Evolutionary conservation across 2,329 filamentous ascomycete species (phyloP).

Genomic region (Lachnellula cervina): DNA sequence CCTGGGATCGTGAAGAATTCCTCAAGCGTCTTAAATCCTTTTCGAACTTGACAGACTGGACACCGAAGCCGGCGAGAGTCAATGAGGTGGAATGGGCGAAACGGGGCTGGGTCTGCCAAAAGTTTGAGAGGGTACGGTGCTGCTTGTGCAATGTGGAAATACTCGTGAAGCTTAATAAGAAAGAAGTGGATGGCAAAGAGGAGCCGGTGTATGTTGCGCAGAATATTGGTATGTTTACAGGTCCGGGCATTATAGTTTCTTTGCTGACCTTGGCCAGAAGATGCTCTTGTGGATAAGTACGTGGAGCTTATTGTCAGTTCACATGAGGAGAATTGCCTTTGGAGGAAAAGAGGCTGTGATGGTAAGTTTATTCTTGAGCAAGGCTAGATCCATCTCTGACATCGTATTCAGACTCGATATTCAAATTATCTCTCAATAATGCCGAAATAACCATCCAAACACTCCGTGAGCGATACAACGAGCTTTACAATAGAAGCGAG

Average conservation of each 20-base stretch:
- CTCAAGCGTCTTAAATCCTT: conserved; percentile 79
- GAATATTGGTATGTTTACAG: conserved; percentile 48
- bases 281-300: conserved; percentile 73
- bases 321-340: conserved; percentile 78
- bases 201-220: conserved; percentile 50
- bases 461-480: conserved; percentile 61
- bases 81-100: conserved; percentile 94
- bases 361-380: conserved; percentile 46
- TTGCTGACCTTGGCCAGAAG: conserved; percentile 37
- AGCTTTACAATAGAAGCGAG: conserved; percentile 48
- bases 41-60: conserved; percentile 86
- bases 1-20: conserved; percentile 79
- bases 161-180: conserved; percentile 69
- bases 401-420: conserved; percentile 45
- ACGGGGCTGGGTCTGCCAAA: conserved; percentile 82
- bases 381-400: conserved; percentile 19
- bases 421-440: conserved; percentile 60
- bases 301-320: conserved; percentile 65
- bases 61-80: conserved; percentile 80
- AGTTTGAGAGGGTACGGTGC: conserved; percentile 79
- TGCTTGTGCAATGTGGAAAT: conserved; percentile 80
- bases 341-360: conserved; percentile 84
- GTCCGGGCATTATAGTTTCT: conserved; percentile 14
- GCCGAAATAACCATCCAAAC: conserved; percentile 51
- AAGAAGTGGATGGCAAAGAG: conserved; percentile 52